Base-by-base conservation (phyloP, 768 basidiomycete genomes). In the Xerocomus potaroensis region DNA sequence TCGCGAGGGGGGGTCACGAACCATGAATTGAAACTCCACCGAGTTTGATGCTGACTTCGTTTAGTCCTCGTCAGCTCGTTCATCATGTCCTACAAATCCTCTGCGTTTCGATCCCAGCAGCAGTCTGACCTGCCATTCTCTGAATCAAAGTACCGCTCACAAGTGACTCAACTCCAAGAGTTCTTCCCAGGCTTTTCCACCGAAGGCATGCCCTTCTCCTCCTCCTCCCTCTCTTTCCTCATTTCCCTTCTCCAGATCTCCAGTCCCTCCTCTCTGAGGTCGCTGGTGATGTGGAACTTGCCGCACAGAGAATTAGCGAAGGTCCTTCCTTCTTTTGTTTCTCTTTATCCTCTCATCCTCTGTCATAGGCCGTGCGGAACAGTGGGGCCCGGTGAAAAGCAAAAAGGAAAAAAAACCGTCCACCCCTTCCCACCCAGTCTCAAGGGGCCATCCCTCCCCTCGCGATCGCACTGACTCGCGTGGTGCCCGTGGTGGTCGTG, bases 381-480 rank as follows among this genome's bases (percentile, higher is more conserved):
- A 84, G 60, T 92, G 89, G 89, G 88, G 79, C 42, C 80, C 87
- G 45, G 89, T 90, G 47, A 80, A 80, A 52, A 84, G 80, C 67
- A 91, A 90, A 79, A 92, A 89, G 73, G 87, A 91, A 66, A 90
- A 91, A 75, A 91, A 88, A 69, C 35, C 53, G 0, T 57, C 75
- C 11, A 41, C 72, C 16, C 34, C 73, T 24, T 41, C 68, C 31
- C 73, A 76, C 33, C 41, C 70, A 32, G 52, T 59, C 35, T 63
- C 81, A 40, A 86, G 81, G 66, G 78, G 84, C 21, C 57, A 59
- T 7, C 49, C 52, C 35, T 5, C 30, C 8, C 27, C 51, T 41
- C 63, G 65, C 27, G 62, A 63, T 53, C 60, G 63, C 22, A 67
- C 77, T 2, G 62, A 71, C 50, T 58, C 77, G 41, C 72, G 86